A percentile compares a stretch with the other conserved stretches of the same genome.
Conservation (phyloP, 345 rosid genomes). For the Lepidium sativum region DNA sequence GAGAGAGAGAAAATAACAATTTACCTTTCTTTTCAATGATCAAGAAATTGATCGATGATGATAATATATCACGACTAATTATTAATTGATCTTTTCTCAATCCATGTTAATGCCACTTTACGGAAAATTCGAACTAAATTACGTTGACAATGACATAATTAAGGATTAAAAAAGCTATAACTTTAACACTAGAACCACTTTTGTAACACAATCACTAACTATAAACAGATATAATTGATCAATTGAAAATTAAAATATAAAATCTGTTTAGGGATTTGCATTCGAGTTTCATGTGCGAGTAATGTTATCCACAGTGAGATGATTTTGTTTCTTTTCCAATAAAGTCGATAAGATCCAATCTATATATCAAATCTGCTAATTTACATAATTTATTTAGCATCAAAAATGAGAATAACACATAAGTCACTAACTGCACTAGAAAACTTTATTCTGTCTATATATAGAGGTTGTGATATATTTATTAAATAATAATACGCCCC, state of each 20-base stretch:
- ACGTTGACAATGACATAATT: not conserved
- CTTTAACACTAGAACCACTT: not conserved
- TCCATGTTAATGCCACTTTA: too few species aligned
- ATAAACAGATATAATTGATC: not conserved
- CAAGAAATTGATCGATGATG: not conserved
- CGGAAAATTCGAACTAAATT: too few species aligned
- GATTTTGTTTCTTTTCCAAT: not conserved
- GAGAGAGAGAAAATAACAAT: too few species aligned
- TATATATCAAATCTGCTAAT: too few species aligned
- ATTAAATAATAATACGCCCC: not conserved
- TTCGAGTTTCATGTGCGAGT: not conserved
- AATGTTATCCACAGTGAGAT: not conserved
- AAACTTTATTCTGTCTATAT: not conserved
- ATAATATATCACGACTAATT: not conserved
- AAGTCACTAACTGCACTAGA: not conserved
- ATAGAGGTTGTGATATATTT: slow-evolving; percentile 1
- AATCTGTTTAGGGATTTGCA: not conserved
- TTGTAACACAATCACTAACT: not conserved
- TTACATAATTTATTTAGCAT: too few species aligned
- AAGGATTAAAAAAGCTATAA: not conserved
- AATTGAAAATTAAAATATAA: not conserved
- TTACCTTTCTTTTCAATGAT: not conserved
- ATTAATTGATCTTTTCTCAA: too few species aligned
- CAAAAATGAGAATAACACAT: slow-evolving; percentile 7
- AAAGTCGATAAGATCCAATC: too few species aligned